Conservation (phyloP, 1,284 basidiomycete species). For the Coniophora puteana region DNA sequence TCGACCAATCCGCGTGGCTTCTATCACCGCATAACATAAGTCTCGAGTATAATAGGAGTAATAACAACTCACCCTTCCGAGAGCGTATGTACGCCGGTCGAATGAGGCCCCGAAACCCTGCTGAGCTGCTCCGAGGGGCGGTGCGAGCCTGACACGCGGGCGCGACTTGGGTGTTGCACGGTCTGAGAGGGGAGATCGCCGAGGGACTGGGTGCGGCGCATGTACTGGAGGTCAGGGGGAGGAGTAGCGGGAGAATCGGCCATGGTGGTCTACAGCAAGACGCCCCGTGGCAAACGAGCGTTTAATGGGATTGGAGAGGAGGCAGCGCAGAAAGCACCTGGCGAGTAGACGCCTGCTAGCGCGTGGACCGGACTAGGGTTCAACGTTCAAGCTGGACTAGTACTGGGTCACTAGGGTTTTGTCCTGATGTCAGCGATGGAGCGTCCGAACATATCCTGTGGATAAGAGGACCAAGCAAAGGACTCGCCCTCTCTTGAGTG, state of each 20-base stretch:
- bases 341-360: constrained; percentile 18
- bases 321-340: constrained; percentile 23
- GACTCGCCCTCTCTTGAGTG: too few relatives aligned
- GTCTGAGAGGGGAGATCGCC: constrained; percentile 26
- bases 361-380: not conserved
- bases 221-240: constrained; percentile 27
- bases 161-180: constrained; percentile 19
- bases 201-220: constrained; percentile 32
- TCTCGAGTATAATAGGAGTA: too few relatives aligned
- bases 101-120: constrained; percentile 8
- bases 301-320: constrained; percentile 12
- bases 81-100: not conserved
- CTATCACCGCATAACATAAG: too few relatives aligned
- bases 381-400: too few relatives aligned
- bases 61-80: constrained; percentile 3
- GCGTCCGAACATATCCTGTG: too few relatives aligned
- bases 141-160: constrained; percentile 26
- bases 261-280: too few relatives aligned
- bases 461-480: too few relatives aligned
- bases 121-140: constrained; percentile 21
- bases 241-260: constrained; percentile 18
- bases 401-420: too few relatives aligned
- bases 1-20: too few relatives aligned
- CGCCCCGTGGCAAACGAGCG: too few relatives aligned
- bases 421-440: too few relatives aligned